Evolutionary conservation across 371 early-diverging fungal species (phyloP), one percentile per base, ranked within the genome.

Genomic region (Mucor circinelloides): DNA sequence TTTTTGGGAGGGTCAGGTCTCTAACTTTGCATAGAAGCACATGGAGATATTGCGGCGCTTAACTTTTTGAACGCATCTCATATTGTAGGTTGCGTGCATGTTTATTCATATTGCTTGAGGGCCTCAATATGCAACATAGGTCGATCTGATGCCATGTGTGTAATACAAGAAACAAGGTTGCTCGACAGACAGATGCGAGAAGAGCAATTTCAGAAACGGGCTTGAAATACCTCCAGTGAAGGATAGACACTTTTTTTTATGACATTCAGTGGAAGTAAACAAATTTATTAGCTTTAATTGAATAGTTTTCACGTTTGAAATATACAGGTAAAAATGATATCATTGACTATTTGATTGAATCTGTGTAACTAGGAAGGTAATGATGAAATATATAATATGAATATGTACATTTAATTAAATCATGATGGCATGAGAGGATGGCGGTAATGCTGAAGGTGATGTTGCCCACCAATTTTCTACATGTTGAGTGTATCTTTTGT

Each of bases 391-490:
- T 36, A 36, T 36, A 36, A 32, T 36, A 12, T 40, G 17, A 32
- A 40, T 40, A 40, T 40, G 40, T 40, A 52, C 27, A 52, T 56
- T 50, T 62, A 62, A 60, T 46, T 44, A 60, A n/a, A 25, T 25
- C 50, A 50, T 34, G 25, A 62, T 32, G 62, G 17, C 42, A 42
- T 62, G 7, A 31, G 34, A 19, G 13, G 62, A 36, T 25, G 44
- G 10, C 21, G 27, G 13, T 28, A 50, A 50, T 17, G 50, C 25
- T 42, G 64, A 42, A 32, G 64, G 64, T 30, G 64, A 31, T 31
- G 32, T 30, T 15, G 64, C 19, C 64, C 64, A 64, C 64, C 64
- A 64, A 30, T 56, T 64, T 42, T 64, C 64, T 0, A 31, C 56
- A 44, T 38, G 64, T 40, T 56, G 55, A 21, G n/a, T 23, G 38